Evolutionary conservation across 257 asterid species (phyloP).

Genomic region (Eucommia ulmoides): DNA sequence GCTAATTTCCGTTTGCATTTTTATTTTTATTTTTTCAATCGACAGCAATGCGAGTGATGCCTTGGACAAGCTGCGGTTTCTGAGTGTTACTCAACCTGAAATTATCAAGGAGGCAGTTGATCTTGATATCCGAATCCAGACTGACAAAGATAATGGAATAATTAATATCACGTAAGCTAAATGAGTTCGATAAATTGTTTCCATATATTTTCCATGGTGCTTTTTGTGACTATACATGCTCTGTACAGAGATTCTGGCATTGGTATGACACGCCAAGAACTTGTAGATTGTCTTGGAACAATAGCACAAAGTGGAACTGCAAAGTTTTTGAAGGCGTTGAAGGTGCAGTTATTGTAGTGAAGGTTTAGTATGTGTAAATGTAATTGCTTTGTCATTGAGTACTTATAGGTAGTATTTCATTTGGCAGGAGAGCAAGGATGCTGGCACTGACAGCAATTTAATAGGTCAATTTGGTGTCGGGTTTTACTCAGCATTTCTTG

Average conservation of each 20-base stretch:
- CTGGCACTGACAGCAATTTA: conserved; percentile 88
- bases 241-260: conserved; percentile 79
- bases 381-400: too few relatives aligned
- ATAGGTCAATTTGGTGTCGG: conserved; percentile 99
- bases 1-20: neutral
- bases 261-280: conserved; percentile 91
- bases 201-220: conserved; percentile 5
- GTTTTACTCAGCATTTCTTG: conserved; percentile 92
- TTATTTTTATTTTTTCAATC: conserved; percentile 5
- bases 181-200: neutral
- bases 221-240: conserved; percentile 8
- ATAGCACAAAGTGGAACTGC: conserved; percentile 99
- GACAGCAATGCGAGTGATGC: conserved; percentile 98
- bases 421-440: conserved; percentile 87
- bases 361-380: neutral
- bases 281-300: conserved; percentile 93
- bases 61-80: conserved; percentile 93
- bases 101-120: conserved; percentile 67
- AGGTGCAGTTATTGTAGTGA: conserved; percentile 31
- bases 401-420: too few relatives aligned
- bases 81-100: conserved; percentile 72
- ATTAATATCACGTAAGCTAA: conserved; percentile 70
- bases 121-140: conserved; percentile 79
- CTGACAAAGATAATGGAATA: conserved; percentile 84
- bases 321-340: conserved; percentile 76